Conservation (phyloP, 2,329 filamentous ascomycete species). For the Plenodomus tracheiphilus region DNA sequence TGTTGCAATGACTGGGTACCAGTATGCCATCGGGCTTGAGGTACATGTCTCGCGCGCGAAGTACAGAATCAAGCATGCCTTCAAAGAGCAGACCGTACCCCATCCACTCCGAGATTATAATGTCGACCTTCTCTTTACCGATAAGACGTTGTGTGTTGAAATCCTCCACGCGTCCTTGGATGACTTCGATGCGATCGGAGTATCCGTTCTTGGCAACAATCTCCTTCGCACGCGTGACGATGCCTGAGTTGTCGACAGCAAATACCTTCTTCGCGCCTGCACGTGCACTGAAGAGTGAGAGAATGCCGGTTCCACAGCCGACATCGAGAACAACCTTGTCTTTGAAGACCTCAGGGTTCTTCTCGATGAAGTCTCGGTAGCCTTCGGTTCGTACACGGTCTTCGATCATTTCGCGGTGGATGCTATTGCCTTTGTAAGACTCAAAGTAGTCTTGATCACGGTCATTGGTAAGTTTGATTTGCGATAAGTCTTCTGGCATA, state of each 20-base stretch:
- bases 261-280: slow-evolving; percentile 85
- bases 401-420: slow-evolving; percentile 95
- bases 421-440: slow-evolving; percentile 68
- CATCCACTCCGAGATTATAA: slow-evolving; percentile 99
- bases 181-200: slow-evolving; percentile 72
- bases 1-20: slow-evolving; percentile 81
- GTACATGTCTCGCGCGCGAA: slow-evolving; percentile 86
- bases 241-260: slow-evolving; percentile 89
- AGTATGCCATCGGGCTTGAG: slow-evolving; percentile 78
- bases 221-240: slow-evolving; percentile 82
- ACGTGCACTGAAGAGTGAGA: slow-evolving; percentile 92
- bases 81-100: slow-evolving; percentile 92
- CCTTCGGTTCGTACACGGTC: slow-evolving; percentile 85
- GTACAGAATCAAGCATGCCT: slow-evolving; percentile 91
- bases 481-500: slow-evolving; percentile 34
- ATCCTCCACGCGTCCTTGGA: slow-evolving; percentile 87
- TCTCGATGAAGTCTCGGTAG: slow-evolving; percentile 94
- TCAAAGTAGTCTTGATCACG: slow-evolving; percentile 65
- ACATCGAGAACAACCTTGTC: slow-evolving; percentile 89
- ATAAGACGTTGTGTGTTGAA: slow-evolving; percentile 64
- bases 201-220: slow-evolving; percentile 83
- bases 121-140: slow-evolving; percentile 68
- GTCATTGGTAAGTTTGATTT: slow-evolving; percentile 42
- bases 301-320: slow-evolving; percentile 78
- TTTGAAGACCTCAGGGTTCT: slow-evolving; percentile 83